A percentile compares a stretch with the other conserved stretches of the same genome.
Conservation (phyloP, 345 rosid species). For the Durio zibethinus region DNA sequence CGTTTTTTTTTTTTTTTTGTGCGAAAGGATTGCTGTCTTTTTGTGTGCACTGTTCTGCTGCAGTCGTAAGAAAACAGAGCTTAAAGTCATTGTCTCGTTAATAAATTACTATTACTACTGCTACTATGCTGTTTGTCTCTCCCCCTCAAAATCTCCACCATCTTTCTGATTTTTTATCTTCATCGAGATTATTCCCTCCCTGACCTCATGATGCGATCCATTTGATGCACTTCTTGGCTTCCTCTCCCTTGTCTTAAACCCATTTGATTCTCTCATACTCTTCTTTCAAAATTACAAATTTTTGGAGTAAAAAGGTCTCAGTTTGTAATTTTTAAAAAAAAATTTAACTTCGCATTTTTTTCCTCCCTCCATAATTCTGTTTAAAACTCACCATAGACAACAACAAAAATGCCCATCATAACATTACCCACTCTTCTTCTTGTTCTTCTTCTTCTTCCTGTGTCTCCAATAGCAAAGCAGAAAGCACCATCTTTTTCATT, state of each 20-base stretch:
- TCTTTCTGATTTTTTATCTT: neutral
- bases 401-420: neutral
- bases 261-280: too few relatives aligned
- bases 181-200: neutral
- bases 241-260: neutral
- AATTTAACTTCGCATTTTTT: neutral
- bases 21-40: neutral
- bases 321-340: too few relatives aligned
- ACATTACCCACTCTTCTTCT: neutral
- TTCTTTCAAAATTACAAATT: neutral
- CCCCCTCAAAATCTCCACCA: neutral
- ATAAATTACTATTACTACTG: neutral
- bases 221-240: neutral
- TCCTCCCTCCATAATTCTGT: neutral
- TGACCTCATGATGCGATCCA: neutral
- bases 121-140: neutral
- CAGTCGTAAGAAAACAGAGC: neutral
- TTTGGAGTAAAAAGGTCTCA: neutral
- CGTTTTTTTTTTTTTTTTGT: too few relatives aligned
- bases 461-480: too few relatives aligned
- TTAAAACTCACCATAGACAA: conserved; percentile 4
- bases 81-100: neutral
- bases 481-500: neutral
- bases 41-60: neutral
- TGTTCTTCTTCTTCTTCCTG: conserved; percentile 3